Evolutionary conservation across 148 eudicot species (phyloP), one percentile per base, ranked within the genome.

Genomic region (Silene uniflora): DNA sequence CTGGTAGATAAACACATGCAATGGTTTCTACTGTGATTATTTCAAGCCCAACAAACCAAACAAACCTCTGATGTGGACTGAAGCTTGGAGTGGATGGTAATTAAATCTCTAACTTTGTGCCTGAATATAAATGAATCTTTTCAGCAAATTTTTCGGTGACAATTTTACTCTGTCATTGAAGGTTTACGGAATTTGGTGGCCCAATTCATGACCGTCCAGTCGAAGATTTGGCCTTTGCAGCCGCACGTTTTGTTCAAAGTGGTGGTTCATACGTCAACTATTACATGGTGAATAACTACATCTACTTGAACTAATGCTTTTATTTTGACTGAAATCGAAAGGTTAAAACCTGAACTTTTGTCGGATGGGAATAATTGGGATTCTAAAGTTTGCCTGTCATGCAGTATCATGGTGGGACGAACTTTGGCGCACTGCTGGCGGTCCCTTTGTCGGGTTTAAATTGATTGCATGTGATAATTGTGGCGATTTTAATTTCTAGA

Each of bases 81-180:
- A 93, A 78, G 94, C 98, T 46, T 93, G 98, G 98, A 91, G 88
- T 77, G 98, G 98, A 87, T 93, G 98, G 98, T 93, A 84, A 83
- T 96, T 93, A 84, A 83, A 22, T 69, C 6, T 46, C 29, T 29
- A 29, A 46, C 27, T 59, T 67, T 70, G 22, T 2, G 17, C 7
- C 11, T 67, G 22, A 62, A 17, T 72, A 18, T 23, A 17, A 14
- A 60, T 73, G 22, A 8, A 19, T 61, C 46, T 29, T 56, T 64
- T 59, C 12, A 16, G 10, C 4, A 25, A 21, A 2, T 22, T 75
- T 25, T 59, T 16, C 5, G 10, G 14, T 27, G 58, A 73, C 58
- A 22, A 14, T 61, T 44, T 72, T 5, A 22, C 61, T 13, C 66
- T 72, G 18, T 67, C 49, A 66, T 54, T 52, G 56, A 73, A 92